Evolutionary conservation across 257 asterid species (phyloP).

Genomic region (Nyctanthes arbortristis): DNA sequence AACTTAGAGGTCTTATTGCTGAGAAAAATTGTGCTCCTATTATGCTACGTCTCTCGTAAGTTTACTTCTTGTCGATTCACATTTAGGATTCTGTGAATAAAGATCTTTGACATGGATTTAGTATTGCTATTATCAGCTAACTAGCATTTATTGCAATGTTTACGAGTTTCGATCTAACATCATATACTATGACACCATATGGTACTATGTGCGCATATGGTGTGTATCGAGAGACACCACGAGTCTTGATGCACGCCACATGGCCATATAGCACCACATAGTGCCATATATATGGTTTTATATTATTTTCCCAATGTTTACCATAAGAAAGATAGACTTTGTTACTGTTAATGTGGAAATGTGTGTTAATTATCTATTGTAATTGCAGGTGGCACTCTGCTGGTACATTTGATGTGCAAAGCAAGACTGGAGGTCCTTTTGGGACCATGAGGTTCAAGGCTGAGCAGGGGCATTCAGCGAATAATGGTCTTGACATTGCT

Average conservation of each 20-base stretch:
- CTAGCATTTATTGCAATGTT: not conserved
- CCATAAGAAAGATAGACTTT: not conserved
- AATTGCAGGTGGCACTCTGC: constrained; percentile 86
- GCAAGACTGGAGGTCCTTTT: constrained; percentile 85
- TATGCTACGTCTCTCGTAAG: constrained; percentile 85
- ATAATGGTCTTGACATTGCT: constrained; percentile 72
- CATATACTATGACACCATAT: too few relatives aligned
- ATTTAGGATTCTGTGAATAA: not conserved
- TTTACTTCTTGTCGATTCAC: not conserved
- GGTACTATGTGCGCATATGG: too few relatives aligned
- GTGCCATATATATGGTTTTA: too few relatives aligned
- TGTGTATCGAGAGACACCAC: too few relatives aligned
- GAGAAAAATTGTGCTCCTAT: constrained; percentile 88
- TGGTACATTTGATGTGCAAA: constrained; percentile 61
- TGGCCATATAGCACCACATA: too few relatives aligned
- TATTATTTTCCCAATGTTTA: too few relatives aligned
- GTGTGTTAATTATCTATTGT: constrained; percentile 21
- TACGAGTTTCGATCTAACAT: too few relatives aligned
- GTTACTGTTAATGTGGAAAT: constrained; percentile 4
- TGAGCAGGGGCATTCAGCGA: constrained; percentile 70
- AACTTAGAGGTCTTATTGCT: constrained; percentile 85
- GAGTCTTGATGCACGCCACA: too few relatives aligned
- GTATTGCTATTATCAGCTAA: not conserved
- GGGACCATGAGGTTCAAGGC: constrained; percentile 80
- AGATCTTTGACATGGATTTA: not conserved